Evolutionary conservation across 73 alveolate species (phyloP).

Genomic region (Paramecium sonneborni): DNA sequence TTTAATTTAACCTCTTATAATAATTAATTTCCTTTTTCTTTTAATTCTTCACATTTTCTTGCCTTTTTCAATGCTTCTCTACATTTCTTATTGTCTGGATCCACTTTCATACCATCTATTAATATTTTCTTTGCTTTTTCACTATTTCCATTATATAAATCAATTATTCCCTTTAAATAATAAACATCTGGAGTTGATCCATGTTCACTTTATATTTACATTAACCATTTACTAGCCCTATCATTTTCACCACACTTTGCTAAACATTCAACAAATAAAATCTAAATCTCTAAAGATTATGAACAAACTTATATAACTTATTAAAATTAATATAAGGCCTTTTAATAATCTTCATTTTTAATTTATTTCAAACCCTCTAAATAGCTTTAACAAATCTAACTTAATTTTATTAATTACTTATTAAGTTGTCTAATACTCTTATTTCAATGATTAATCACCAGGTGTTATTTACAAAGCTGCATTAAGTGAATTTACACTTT

Average conservation of each 20-base stretch:
- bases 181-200: constrained; percentile 48
- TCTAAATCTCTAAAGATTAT: neutral
- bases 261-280: neutral
- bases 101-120: constrained; percentile 78
- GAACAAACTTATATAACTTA: neutral
- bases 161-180: constrained; percentile 52
- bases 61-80: constrained; percentile 73
- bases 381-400: neutral
- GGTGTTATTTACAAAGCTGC: constrained; percentile 52
- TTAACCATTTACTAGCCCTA: constrained; percentile 53
- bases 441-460: neutral
- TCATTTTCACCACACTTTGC: constrained; percentile 48
- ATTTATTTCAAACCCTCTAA: neutral
- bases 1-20: constrained; percentile 75
- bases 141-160: constrained; percentile 58
- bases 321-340: neutral
- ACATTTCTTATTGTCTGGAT: constrained; percentile 79
- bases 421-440: neutral
- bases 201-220: constrained; percentile 11
- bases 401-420: neutral
- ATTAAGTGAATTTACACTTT: constrained; percentile 68
- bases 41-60: constrained; percentile 77
- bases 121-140: constrained; percentile 80
- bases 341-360: neutral
- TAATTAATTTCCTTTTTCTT: constrained; percentile 83